Conservation (phyloP, 139 green algal genomes). For the Chloropicon primus region DNA sequence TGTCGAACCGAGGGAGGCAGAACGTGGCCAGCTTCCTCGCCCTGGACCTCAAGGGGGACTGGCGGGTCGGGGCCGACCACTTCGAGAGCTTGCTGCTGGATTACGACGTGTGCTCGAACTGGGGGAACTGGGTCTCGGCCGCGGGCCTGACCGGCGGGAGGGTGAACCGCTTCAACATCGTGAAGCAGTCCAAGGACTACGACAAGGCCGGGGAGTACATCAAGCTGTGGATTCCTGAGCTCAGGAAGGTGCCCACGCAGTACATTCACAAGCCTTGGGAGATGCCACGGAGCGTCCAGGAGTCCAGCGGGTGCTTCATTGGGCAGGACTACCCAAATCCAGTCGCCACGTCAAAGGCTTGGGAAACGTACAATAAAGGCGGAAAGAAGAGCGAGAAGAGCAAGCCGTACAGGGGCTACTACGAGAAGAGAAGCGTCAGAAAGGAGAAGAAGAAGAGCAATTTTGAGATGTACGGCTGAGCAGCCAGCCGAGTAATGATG, state of each 20-base stretch:
- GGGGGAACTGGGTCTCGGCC: slow-evolving; percentile 14
- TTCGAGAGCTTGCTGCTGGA: slow-evolving; percentile 85
- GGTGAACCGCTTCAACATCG: slow-evolving; percentile 92
- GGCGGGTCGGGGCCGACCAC: slow-evolving; percentile 65
- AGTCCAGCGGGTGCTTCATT: neutral
- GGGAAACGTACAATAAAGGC: neutral
- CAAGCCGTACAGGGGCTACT: neutral
- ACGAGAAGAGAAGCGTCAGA: neutral
- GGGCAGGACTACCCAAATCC: neutral
- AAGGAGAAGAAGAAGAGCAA: neutral
- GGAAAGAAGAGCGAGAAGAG: neutral
- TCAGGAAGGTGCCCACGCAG: slow-evolving; percentile 44
- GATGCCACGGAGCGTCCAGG: slow-evolving; percentile 51
- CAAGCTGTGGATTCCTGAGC: slow-evolving; percentile 74
- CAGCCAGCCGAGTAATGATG: neutral
- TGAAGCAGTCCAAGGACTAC: slow-evolving; percentile 77
- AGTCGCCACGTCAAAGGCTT: neutral
- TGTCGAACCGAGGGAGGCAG: slow-evolving; percentile 89
- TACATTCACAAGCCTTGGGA: slow-evolving; percentile 65
- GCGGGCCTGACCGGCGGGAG: slow-evolving; percentile 41
- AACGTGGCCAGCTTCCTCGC: slow-evolving; percentile 79
- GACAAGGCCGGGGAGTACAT: slow-evolving; percentile 79
- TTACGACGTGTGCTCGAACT: slow-evolving; percentile 78
- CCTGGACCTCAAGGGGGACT: slow-evolving; percentile 55
- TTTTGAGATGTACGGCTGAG: neutral